A percentile compares a stretch with the other conserved stretches of the same genome.
These are phyloP conservation scores for Mortierella sp. DNA, from an alignment of 371 early-diverging fungal genomes.

Conservation along the genomic window DNA sequence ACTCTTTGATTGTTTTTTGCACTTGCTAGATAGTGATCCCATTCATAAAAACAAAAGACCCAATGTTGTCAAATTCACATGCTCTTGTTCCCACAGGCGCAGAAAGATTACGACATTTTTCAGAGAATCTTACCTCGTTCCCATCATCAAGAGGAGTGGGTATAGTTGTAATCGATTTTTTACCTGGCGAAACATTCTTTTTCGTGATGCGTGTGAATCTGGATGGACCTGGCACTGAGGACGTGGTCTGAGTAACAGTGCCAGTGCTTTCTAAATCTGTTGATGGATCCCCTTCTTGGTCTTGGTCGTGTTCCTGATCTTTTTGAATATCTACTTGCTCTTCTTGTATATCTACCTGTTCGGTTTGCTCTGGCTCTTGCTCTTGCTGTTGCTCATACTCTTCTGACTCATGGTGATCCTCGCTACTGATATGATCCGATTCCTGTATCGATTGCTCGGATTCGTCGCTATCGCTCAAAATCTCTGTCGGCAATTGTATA, in stretches of 20 bases:
- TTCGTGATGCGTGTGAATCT: conserved; percentile 47
- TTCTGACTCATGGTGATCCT: not conserved
- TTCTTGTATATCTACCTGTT: not conserved
- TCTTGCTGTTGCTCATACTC: not conserved
- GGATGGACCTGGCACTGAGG: conserved; percentile 23
- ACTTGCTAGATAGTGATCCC: not conserved
- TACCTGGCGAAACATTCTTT: conserved; percentile 16
- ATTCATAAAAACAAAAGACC: not conserved
- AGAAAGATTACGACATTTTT: no score
- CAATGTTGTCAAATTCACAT: not conserved
- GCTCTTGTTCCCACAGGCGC: not conserved
- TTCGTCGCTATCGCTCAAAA: conserved; percentile 17
- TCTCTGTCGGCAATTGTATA: conserved; percentile 43
- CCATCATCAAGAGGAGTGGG: conserved; percentile 38
- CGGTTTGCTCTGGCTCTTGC: not conserved
- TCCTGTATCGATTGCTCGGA: not conserved
- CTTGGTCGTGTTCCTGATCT: not conserved
- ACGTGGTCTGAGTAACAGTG: not conserved
- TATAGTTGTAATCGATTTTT: conserved; percentile 31
- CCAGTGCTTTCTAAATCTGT: not conserved
- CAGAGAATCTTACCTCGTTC: conserved; percentile 26
- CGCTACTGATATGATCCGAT: not conserved
- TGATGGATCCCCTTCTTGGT: not conserved
- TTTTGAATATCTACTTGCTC: not conserved
- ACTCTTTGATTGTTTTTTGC: conserved; percentile 24